phyloP scores from a whole-genome alignment of 768 basidiomycete species.

The Pisolithus microcarpus region DNA sequence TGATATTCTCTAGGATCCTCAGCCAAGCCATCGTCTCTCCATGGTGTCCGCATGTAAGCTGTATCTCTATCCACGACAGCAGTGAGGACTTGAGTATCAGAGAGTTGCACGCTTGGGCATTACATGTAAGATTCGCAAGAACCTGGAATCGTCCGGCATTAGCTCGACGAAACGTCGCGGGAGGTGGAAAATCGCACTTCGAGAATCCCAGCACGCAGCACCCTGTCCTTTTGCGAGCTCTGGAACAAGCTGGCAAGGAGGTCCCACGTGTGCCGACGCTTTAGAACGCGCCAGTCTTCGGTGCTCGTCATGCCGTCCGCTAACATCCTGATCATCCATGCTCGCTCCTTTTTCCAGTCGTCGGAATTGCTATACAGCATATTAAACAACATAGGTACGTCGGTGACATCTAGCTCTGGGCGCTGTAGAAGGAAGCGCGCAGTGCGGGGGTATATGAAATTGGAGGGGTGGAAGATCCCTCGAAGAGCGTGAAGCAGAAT shows the following conservation, averaged over 20 bases:
- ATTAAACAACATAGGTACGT: conserved; percentile 86
- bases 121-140: conserved; percentile 66
- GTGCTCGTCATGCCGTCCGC: conserved; percentile 70
- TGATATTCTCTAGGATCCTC: conserved; percentile 58
- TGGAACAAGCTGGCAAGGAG: conserved; percentile 78
- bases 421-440: conserved; percentile 88
- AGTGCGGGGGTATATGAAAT: conserved; percentile 81
- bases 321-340: conserved; percentile 81
- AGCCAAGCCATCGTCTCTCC: conserved; percentile 53
- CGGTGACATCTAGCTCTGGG: conserved; percentile 66
- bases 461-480: conserved; percentile 79
- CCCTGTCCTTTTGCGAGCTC: conserved; percentile 46
- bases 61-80: conserved; percentile 79
- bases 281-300: conserved; percentile 76
- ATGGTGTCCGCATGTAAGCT: conserved; percentile 30
- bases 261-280: conserved; percentile 83
- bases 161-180: neutral
- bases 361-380: conserved; percentile 78
- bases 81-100: conserved; percentile 67
- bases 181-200: conserved; percentile 41
- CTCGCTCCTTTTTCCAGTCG: conserved; percentile 82
- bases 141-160: conserved; percentile 38
- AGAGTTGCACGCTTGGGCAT: conserved; percentile 59
- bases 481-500: conserved; percentile 78
- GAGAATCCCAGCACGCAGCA: conserved; percentile 51